Percentiles rank a stretch among this genome's conserved stretches.
Conservation (phyloP, 441 rosid species). For the Gossypium trilobum region DNA sequence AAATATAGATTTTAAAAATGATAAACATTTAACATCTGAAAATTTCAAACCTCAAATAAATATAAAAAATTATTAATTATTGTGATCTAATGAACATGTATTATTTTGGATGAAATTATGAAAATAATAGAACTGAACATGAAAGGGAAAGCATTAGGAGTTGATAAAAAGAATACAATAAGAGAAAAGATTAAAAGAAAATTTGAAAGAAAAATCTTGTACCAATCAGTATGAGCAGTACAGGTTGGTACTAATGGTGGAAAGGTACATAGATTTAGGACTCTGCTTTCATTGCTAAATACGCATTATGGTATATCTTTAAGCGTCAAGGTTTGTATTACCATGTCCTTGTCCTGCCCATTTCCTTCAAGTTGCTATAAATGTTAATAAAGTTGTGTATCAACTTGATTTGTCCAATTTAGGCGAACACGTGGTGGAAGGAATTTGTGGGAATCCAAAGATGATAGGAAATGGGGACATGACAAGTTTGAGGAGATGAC, state of each 20-base stretch:
- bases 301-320: not conserved
- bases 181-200: not conserved
- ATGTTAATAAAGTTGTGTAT: not conserved
- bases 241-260: not conserved
- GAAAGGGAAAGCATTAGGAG: not conserved
- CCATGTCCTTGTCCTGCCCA: not conserved
- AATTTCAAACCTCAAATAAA: not conserved
- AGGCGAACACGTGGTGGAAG: conserved; percentile 72
- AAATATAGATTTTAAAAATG: not conserved
- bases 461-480: conserved; percentile 92
- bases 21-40: not conserved
- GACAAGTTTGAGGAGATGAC: conserved; percentile 86
- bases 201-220: not conserved
- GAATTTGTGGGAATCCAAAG: conserved; percentile 85
- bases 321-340: not conserved
- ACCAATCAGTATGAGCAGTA: not conserved
- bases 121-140: not conserved
- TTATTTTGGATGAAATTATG: not conserved
- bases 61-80: not conserved
- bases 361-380: not conserved
- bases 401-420: conserved; percentile 14
- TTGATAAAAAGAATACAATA: not conserved
- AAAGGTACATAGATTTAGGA: not conserved
- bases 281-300: not conserved
- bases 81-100: not conserved